Evolutionary conservation across 306 rosid genomes (phyloP), one percentile per base, ranked within the genome.

Genomic region (Prunus mongolica): DNA sequence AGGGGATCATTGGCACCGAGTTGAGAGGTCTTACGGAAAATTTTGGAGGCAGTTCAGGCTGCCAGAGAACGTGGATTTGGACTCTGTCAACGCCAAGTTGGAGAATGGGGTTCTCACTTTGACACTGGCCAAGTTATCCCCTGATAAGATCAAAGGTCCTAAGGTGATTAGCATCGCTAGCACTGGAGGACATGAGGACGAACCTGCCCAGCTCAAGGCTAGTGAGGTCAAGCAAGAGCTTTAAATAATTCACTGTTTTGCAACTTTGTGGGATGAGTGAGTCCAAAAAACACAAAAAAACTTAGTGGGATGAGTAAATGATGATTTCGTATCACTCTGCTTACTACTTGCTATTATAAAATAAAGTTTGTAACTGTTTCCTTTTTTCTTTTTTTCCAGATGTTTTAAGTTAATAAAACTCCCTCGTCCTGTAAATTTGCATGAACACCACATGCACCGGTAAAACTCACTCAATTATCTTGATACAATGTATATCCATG

Each of bases 41-140:
- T 91, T 91, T 55, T 87, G 90, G 91, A 87, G 96, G 72, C 89
- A 81, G 78, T 91, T 91, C 62, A 80, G 79, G 79, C 19, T 91
- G 73, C 96, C 93, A 3, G 83, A 84, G 6, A 85, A 89, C 67
- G 90, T 79, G 74, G 88, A 91, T 75, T 64, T 89, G 81, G 91
- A 89, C 63, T 77, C 88, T 52, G 84, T 91, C 2, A 78, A 83
- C 62, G 90, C 96, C 44, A 86, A 78, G 86, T 24, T 91, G 76
- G 85, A 86, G 52, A 79, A 86, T 75, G 91, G 91, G 10, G 91
- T 86, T 73, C 89, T 89, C 56, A 86, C 87, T 71, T 25, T 89
- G 65, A 74, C 87, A 24, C 52, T 90, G 79, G 8, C 77, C 20
- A 90, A 88, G 86, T 71, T 90, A 75, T 82, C 89, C 13, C 82